Percentiles rank a stretch among this genome's conserved stretches.
phyloP scores from a whole-genome alignment of 129 eudicot species.

The Arctium minus region DNA sequence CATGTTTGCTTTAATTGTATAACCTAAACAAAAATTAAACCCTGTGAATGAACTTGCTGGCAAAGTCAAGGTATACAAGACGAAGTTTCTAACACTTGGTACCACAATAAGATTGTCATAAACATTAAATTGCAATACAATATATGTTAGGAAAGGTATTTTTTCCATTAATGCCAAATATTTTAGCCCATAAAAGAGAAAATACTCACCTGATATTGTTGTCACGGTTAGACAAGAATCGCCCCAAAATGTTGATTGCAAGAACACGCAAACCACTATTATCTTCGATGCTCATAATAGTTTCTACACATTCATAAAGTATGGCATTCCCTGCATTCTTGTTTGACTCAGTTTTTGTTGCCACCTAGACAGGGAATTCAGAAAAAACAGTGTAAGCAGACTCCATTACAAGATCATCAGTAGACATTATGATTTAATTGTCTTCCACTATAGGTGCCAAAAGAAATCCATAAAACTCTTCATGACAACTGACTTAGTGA shows the following conservation, averaged over 20 bases:
- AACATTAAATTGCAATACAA: conserved; percentile 3
- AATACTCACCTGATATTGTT: conserved; percentile 75
- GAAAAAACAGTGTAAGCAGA: conserved; percentile 21
- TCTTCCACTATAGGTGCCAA: not conserved
- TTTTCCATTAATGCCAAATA: not conserved
- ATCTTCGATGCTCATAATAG: conserved; percentile 93
- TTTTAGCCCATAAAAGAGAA: conserved; percentile 1
- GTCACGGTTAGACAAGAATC: conserved; percentile 97
- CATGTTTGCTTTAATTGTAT: conserved; percentile 1
- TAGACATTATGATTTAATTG: conserved; percentile 1
- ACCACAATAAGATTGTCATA: conserved; percentile 7
- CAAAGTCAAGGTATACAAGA: not conserved
- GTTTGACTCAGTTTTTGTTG: conserved; percentile 96
- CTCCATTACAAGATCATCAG: conserved; percentile 8
- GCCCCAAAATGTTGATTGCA: conserved; percentile 95
- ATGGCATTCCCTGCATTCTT: conserved; percentile 98
- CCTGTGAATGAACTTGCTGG: conserved; percentile 1
- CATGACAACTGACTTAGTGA: not conserved
- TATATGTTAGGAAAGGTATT: not conserved
- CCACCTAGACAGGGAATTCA: conserved; percentile 56
- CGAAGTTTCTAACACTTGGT: not conserved
- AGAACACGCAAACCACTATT: conserved; percentile 93
- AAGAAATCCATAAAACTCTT: conserved; percentile 2
- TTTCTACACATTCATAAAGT: conserved; percentile 95
- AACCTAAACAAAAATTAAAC: not conserved